Percentiles rank a stretch among this genome's conserved stretches.
These are phyloP conservation scores for Earliella scabrosa DNA, from an alignment of 1,284 basidiomycete species.

Conservation along the genomic window DNA sequence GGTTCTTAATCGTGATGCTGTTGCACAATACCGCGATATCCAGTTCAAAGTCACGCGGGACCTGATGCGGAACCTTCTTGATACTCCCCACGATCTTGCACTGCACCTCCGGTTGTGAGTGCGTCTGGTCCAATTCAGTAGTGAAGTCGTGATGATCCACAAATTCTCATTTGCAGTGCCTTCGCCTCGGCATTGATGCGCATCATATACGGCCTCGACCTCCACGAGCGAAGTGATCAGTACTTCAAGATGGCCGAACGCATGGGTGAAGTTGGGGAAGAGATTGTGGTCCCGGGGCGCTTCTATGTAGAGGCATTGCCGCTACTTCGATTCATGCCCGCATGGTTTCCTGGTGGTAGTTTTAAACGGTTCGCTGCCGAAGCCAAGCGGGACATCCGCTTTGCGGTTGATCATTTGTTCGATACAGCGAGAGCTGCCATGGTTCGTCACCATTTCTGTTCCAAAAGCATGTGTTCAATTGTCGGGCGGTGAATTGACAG, in stretches of 20 bases:
- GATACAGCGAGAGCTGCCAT: not conserved
- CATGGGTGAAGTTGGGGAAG: not conserved
- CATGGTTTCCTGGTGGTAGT: constrained; percentile 1
- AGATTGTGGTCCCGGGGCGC: constrained; percentile 2
- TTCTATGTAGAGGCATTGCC: constrained; percentile 5
- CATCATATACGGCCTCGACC: constrained; percentile 11
- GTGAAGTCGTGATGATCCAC: not conserved
- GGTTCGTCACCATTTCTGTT: too few species aligned
- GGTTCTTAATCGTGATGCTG: not conserved
- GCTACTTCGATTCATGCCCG: not conserved
- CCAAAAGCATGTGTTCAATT: too few species aligned
- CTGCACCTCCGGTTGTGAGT: constrained; percentile 11
- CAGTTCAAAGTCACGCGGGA: not conserved
- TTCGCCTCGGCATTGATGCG: constrained; percentile 9
- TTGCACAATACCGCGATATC: not conserved
- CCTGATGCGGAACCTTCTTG: constrained; percentile 4
- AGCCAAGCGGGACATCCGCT: not conserved
- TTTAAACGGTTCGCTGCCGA: not conserved
- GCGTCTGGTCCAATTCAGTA: too few species aligned
- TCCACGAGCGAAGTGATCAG: not conserved
- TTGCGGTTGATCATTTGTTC: not conserved
- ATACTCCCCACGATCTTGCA: not conserved
- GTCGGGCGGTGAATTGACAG: not conserved
- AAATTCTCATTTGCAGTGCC: not conserved
- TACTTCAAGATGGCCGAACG: constrained; percentile 3